Evolutionary conservation across 257 asterid genomes (phyloP).

Genomic region (Capsicum chinense): DNA sequence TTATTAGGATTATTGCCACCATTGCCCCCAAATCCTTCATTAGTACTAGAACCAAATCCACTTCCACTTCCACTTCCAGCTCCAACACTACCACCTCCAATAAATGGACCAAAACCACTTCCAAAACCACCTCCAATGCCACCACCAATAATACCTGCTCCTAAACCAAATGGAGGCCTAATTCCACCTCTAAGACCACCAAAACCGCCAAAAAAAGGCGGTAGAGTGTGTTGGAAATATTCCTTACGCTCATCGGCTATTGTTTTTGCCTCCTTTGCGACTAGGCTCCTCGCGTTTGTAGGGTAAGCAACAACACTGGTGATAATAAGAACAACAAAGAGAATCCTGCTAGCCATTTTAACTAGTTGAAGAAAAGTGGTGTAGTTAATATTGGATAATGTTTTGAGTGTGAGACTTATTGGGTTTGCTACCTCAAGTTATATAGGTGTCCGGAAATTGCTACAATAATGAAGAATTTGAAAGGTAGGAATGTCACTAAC

Average conservation of each 20-base stretch:
- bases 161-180: constrained; percentile 29
- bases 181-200: constrained; percentile 32
- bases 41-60: background rate
- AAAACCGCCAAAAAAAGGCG: constrained; percentile 28
- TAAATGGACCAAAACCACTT: constrained; percentile 24
- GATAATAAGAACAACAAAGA: constrained; percentile 24
- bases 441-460: constrained; percentile 14
- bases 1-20: constrained; percentile 20
- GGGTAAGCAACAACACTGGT: constrained; percentile 27
- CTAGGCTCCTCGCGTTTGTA: constrained; percentile 26
- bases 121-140: constrained; percentile 30
- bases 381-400: background rate
- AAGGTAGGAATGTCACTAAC: constrained; percentile 8
- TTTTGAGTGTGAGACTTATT: constrained; percentile 11
- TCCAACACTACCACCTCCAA: constrained; percentile 15
- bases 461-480: constrained; percentile 1
- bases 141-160: constrained; percentile 28
- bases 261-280: background rate
- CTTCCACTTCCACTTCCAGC: background rate
- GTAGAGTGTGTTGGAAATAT: constrained; percentile 41
- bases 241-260: constrained; percentile 30
- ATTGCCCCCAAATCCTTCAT: constrained; percentile 6
- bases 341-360: constrained; percentile 37
- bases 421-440: constrained; percentile 20
- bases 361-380: background rate